phyloP scores from a whole-genome alignment of 2,329 filamentous ascomycete species.

The Exophiala xenobiotica region DNA sequence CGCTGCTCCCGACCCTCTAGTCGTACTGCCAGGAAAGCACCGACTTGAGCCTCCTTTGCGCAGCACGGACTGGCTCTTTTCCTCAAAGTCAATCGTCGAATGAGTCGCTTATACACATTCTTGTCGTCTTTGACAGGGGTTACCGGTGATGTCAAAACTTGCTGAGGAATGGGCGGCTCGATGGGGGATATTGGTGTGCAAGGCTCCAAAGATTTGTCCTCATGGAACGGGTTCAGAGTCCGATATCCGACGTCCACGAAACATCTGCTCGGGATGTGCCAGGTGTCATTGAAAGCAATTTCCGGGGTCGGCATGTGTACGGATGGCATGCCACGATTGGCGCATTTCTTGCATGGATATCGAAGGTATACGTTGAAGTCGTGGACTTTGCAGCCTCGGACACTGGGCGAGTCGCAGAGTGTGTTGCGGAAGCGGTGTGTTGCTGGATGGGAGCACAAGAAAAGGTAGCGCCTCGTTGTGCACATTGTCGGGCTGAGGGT shows the following conservation, averaged over 20 bases:
- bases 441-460: conserved; percentile 24
- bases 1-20: conserved; percentile 18
- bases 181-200: background rate
- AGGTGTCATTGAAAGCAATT: conserved; percentile 12
- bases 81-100: conserved; percentile 15
- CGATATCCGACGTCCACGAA: conserved; percentile 29
- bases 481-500: conserved; percentile 19
- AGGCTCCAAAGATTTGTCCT: background rate
- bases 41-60: conserved; percentile 1
- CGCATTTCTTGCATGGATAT: conserved; percentile 21
- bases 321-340: conserved; percentile 3
- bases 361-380: conserved; percentile 12
- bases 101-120: conserved; percentile 9
- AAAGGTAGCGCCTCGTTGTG: conserved; percentile 21
- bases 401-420: conserved; percentile 11
- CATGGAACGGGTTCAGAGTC: conserved; percentile 23
- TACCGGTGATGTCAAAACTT: background rate
- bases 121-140: background rate
- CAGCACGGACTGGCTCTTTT: conserved; percentile 18
- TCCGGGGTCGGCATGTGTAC: background rate
- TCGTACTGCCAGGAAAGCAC: conserved; percentile 15
- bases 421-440: conserved; percentile 25
- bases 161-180: conserved; percentile 8
- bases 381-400: conserved; percentile 17
- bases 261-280: conserved; percentile 27